These are phyloP conservation scores for Trichoderma sp. DNA, from an alignment of 2,329 filamentous ascomycete genomes.

Conservation along the genomic window DNA sequence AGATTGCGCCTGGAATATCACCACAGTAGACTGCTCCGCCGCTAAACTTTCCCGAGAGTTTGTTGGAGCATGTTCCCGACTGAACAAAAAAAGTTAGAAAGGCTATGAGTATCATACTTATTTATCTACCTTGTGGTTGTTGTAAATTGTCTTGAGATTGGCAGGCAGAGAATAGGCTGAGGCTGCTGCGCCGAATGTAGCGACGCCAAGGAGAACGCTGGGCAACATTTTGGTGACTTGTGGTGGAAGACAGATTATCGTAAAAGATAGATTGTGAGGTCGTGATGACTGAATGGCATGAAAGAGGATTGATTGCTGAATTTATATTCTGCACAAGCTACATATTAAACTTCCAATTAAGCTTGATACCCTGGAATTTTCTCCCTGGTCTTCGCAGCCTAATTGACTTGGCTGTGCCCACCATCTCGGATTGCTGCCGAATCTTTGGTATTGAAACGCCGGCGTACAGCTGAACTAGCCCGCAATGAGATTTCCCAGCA, in stretches of 20 bases:
- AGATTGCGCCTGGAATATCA: slow-evolving; percentile 43
- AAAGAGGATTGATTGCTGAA: too few species aligned
- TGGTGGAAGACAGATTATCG: background rate
- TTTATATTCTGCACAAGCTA: slow-evolving; percentile 5
- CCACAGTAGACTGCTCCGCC: slow-evolving; percentile 34
- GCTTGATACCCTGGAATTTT: background rate
- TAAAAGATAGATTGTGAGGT: background rate
- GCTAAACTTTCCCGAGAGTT: slow-evolving; percentile 29
- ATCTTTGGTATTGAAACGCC: background rate
- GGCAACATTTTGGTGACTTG: slow-evolving; percentile 21
- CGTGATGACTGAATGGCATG: too few species aligned
- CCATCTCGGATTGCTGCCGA: background rate
- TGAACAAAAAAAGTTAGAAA: slow-evolving; percentile 30
- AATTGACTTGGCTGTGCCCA: background rate
- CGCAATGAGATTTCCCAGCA: background rate
- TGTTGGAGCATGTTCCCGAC: slow-evolving; percentile 38
- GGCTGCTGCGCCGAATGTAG: slow-evolving; percentile 28
- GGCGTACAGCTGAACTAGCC: background rate
- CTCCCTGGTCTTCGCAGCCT: background rate
- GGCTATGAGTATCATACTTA: background rate
- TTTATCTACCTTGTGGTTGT: slow-evolving; percentile 26
- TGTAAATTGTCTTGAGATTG: slow-evolving; percentile 30
- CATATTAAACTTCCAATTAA: background rate
- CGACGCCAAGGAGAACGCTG: slow-evolving; percentile 22
- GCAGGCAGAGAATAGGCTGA: slow-evolving; percentile 29